Evolutionary conservation across 1,139 yeast species (phyloP).

Genomic region (Blastobotrys buckinghamii): DNA sequence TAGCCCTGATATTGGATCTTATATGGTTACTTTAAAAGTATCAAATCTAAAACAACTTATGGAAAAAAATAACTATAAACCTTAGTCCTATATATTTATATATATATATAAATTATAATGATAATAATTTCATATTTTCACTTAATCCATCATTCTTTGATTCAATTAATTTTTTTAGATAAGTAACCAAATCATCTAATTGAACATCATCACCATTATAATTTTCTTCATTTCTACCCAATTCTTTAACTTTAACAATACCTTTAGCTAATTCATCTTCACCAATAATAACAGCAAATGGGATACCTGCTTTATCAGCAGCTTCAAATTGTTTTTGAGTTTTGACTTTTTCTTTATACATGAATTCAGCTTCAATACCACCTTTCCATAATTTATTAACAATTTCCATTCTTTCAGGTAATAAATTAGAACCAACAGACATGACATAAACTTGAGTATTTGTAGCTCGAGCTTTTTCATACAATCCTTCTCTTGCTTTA

Average conservation of each 20-base stretch:
- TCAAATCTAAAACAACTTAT: slow-evolving; percentile 1
- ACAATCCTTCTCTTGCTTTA: slow-evolving; percentile 60
- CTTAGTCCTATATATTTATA: background rate
- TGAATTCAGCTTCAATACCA: slow-evolving; percentile 84
- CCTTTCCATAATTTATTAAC: slow-evolving; percentile 79
- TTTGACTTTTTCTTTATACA: slow-evolving; percentile 89
- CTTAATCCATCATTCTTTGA: slow-evolving; percentile 20
- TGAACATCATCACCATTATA: slow-evolving; percentile 80
- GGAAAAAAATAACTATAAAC: background rate
- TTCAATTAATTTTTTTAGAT: slow-evolving; percentile 50
- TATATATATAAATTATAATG: slow-evolving; percentile 9
- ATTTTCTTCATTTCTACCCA: slow-evolving; percentile 84
- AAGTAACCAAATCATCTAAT: slow-evolving; percentile 50
- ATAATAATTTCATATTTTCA: slow-evolving; percentile 21
- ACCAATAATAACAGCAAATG: slow-evolving; percentile 86
- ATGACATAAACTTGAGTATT: slow-evolving; percentile 90
- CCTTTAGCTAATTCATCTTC: slow-evolving; percentile 87
- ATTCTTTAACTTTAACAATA: slow-evolving; percentile 71
- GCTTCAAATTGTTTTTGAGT: slow-evolving; percentile 95
- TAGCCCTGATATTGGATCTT: background rate
- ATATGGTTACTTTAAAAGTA: slow-evolving; percentile 3
- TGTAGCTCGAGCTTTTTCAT: slow-evolving; percentile 63
- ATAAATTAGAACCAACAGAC: slow-evolving; percentile 98
- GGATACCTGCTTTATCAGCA: slow-evolving; percentile 91
- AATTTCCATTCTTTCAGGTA: slow-evolving; percentile 83